Conservation (phyloP, 805 yeast species). For the Candida silvatica region DNA sequence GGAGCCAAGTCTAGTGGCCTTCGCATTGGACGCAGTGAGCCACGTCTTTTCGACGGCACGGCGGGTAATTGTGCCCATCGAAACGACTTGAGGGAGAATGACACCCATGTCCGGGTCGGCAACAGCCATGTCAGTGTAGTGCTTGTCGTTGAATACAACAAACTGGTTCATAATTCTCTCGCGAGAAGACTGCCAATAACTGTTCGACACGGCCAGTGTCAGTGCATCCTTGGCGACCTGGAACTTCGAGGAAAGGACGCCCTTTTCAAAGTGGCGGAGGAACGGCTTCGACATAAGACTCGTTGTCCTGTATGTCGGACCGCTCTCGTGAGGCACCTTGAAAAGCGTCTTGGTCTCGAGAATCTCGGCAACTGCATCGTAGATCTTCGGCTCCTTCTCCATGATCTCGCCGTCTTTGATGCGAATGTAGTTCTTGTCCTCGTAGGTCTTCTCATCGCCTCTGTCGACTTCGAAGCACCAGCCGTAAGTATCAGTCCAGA, state of each 20-base stretch:
- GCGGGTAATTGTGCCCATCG: conserved; percentile 96
- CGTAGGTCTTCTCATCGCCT: conserved; percentile 26
- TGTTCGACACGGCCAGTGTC: conserved; percentile 65
- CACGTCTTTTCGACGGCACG: conserved; percentile 96
- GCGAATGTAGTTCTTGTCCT: conserved; percentile 29
- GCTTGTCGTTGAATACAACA: conserved; percentile 51
- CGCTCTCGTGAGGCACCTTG: conserved; percentile 85
- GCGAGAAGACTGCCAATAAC: conserved; percentile 91
- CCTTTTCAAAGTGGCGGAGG: conserved; percentile 62
- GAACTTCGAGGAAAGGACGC: conserved; percentile 60
- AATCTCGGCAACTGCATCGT: conserved; percentile 4
- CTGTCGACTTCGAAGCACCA: conserved; percentile 77
- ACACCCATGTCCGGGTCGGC: conserved; percentile 39
- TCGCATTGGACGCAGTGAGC: conserved; percentile 96
- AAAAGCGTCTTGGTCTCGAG: conserved; percentile 27
- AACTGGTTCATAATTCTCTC: conserved; percentile 79
- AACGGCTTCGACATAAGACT: conserved; percentile 73
- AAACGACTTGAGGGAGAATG: conserved; percentile 73
- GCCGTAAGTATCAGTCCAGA: conserved; percentile 73
- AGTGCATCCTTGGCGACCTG: conserved; percentile 71
- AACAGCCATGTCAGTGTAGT: conserved; percentile 7
- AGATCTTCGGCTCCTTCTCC: conserved; percentile 7
- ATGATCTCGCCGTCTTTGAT: conserved; percentile 11
- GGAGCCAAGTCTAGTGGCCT: conserved; percentile 77
- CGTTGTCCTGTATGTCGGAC: conserved; percentile 65